Percentiles rank a stretch among this genome's conserved stretches.
Conservation (phyloP, 148 eudicot species). For the Cornus suecica region DNA sequence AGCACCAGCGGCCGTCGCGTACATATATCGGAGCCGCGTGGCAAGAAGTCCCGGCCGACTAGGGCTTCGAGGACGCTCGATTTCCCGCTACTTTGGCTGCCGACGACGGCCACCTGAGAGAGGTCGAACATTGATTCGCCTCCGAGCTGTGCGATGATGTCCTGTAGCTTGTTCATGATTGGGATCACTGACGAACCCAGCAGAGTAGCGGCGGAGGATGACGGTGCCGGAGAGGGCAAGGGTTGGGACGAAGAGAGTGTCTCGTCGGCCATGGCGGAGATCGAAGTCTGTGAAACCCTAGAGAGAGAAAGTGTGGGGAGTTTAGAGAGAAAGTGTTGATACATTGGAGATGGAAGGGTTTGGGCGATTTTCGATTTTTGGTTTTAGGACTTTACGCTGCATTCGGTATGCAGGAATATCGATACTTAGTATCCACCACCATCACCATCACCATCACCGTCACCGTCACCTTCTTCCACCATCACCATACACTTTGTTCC, state of each 20-base stretch:
- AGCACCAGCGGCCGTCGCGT: conserved; percentile 88
- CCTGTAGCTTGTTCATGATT: conserved; percentile 86
- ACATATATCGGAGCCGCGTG: conserved; percentile 76
- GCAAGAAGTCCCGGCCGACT: conserved; percentile 89
- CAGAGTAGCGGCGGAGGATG: conserved; percentile 35
- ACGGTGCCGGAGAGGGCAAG: conserved; percentile 13
- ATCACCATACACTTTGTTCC: too few relatives aligned
- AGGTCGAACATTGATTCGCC: conserved; percentile 55
- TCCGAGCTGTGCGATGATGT: conserved; percentile 77
- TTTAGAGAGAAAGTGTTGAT: too few relatives aligned
- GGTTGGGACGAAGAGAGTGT: conserved; percentile 10
- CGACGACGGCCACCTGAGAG: conserved; percentile 90
- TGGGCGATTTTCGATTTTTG: too few relatives aligned
- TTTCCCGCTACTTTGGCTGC: conserved; percentile 94
- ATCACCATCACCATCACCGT: too few relatives aligned
- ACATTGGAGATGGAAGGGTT: too few relatives aligned
- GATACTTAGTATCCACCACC: too few relatives aligned
- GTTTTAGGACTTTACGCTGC: too few relatives aligned
- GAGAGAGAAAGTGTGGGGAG: too few relatives aligned
- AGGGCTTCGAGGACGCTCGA: conserved; percentile 89
- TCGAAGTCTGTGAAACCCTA: too few relatives aligned
- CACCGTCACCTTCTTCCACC: too few relatives aligned
- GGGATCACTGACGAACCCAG: conserved; percentile 76
- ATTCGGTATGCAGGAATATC: too few relatives aligned
- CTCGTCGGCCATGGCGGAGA: conserved; percentile 31